These are phyloP conservation scores for Pseudoturritis turrita DNA, from an alignment of 345 rosid species.

Conservation along the genomic window DNA sequence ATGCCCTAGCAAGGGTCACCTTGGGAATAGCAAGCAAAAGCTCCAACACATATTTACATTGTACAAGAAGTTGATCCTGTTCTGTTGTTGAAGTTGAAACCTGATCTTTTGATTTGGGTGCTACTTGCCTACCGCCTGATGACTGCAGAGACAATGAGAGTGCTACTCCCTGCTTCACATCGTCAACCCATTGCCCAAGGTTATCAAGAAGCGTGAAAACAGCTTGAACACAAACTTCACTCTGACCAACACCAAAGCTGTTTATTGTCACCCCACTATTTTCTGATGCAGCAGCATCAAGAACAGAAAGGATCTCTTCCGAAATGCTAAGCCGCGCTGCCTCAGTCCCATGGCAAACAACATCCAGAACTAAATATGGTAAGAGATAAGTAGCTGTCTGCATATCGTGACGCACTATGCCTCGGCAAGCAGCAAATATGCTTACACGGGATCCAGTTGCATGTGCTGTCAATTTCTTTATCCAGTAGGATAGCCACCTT, in stretches of 20 bases:
- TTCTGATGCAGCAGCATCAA: slow-evolving; percentile 82
- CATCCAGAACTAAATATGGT: slow-evolving; percentile 85
- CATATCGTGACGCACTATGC: slow-evolving; percentile 97
- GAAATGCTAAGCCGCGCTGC: slow-evolving; percentile 81
- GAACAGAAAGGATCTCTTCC: slow-evolving; percentile 82
- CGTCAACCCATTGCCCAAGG: slow-evolving; percentile 99
- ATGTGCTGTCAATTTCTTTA: slow-evolving; percentile 72
- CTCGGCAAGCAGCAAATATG: slow-evolving; percentile 90
- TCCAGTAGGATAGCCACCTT: slow-evolving; percentile 91
- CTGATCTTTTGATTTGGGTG: slow-evolving; percentile 57
- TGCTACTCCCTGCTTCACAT: slow-evolving; percentile 76
- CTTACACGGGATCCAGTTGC: slow-evolving; percentile 85
- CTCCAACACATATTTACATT: slow-evolving; percentile 84
- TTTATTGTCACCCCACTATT: slow-evolving; percentile 52
- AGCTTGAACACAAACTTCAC: slow-evolving; percentile 95
- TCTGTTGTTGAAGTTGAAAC: slow-evolving; percentile 39
- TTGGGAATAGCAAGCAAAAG: slow-evolving; percentile 83
- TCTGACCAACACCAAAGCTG: slow-evolving; percentile 59
- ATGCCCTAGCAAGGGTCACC: slow-evolving; percentile 86
- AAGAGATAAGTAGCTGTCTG: slow-evolving; percentile 83
- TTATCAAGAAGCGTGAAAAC: slow-evolving; percentile 95
- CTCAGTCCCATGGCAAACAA: slow-evolving; percentile 81
- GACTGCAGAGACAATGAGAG: slow-evolving; percentile 60
- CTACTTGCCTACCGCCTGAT: slow-evolving; percentile 55
- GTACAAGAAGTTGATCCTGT: slow-evolving; percentile 71